Conservation (phyloP, 2,329 filamentous ascomycete species). For the Reticulascus tulasneorum region DNA sequence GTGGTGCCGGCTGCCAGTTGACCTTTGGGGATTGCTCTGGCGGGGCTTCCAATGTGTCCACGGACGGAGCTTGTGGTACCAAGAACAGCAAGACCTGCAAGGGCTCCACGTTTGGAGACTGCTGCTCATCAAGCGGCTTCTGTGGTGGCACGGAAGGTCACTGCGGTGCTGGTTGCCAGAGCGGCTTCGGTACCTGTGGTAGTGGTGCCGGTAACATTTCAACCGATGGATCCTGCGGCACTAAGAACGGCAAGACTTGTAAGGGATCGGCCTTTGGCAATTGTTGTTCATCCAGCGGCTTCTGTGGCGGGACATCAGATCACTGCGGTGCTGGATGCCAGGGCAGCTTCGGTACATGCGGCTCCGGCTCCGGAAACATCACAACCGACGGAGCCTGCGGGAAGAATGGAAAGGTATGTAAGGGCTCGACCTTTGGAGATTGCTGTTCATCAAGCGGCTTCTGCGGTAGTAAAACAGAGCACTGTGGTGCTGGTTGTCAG, state of each 20-base stretch:
- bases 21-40: neutral
- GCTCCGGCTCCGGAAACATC: neutral
- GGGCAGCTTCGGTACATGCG: neutral
- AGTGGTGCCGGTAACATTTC: neutral
- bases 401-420: slow-evolving; percentile 2
- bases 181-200: neutral
- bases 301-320: neutral
- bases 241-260: slow-evolving; percentile 2
- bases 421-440: slow-evolving; percentile 1
- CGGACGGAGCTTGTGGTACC: slow-evolving; percentile 2
- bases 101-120: neutral
- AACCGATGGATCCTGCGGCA: slow-evolving; percentile 3
- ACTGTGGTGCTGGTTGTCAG: neutral
- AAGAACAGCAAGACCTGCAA: slow-evolving; percentile 3
- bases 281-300: neutral
- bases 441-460: slow-evolving; percentile 2
- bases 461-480: neutral
- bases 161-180: slow-evolving; percentile 1
- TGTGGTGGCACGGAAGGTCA: neutral
- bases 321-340: slow-evolving; percentile 1
- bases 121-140: neutral
- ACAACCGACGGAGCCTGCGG: slow-evolving; percentile 1
- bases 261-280: neutral
- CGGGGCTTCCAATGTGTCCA: neutral
- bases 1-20: slow-evolving; percentile 1